phyloP scores from a whole-genome alignment of 257 asterid genomes.

The Scutellaria galericulata region DNA sequence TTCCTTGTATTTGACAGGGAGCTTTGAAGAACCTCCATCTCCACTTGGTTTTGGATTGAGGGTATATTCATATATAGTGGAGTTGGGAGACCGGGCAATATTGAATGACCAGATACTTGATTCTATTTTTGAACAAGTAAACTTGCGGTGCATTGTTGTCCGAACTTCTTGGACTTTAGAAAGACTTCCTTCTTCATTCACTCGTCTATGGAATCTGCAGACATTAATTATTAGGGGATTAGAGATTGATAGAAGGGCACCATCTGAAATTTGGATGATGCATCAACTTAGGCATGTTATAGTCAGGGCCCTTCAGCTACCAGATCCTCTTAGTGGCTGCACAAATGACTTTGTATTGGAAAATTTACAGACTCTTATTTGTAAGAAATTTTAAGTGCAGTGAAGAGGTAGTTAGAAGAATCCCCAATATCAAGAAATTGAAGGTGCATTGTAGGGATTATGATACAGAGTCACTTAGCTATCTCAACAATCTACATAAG shows the following conservation, averaged over 20 bases:
- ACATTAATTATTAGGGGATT: background rate
- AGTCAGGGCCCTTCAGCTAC: background rate
- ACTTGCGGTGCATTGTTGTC: background rate
- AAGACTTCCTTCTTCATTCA: background rate
- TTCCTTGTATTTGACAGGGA: no score
- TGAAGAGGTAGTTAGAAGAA: background rate
- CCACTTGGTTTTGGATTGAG: background rate
- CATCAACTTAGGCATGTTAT: conserved; percentile 26
- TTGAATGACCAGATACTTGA: no score
- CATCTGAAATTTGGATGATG: conserved; percentile 2
- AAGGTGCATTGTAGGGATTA: no score
- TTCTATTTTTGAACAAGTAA: background rate
- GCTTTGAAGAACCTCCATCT: no score
- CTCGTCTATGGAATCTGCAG: conserved; percentile 29
- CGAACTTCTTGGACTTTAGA: background rate
- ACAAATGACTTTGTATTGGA: background rate
- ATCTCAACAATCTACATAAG: background rate
- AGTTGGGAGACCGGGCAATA: no score
- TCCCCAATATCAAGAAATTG: background rate
- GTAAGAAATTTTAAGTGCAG: background rate
- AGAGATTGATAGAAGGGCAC: background rate
- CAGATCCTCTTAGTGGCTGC: background rate
- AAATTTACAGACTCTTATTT: background rate
- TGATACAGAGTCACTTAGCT: background rate
- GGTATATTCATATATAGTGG: background rate